Base-by-base conservation (phyloP, 2,329 filamentous ascomycete genomes). In the Pestalotiopsis sp. region DNA sequence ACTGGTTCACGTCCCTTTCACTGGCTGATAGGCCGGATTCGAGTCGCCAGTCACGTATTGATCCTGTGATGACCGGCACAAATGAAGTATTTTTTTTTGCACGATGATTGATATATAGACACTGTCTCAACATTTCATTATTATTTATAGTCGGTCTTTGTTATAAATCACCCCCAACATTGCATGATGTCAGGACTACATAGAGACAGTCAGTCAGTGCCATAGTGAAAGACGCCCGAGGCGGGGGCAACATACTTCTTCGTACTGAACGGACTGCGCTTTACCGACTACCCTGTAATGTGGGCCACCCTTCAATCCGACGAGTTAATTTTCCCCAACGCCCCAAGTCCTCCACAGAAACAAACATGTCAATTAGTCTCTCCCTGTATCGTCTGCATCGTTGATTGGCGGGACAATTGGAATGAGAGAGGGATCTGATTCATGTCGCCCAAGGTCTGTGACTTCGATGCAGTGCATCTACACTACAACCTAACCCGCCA, bases 401-500 rank as follows among this genome's bases (percentile, higher is more conserved):
- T 24, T 35, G 14, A 60, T 60, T 60, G 57, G 57, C 57, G 57
- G 57, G 57, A 60, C 57, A 60, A 57, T 57, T 57, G 22, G 22
- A 30, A 24, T 13, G 22, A 24, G 22, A 14, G 22, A 30, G 10
- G 22, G 22, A 17, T 60, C 13, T 35, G 9, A 30, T 35, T 35
- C 57, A 11, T 13, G 26, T 60, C 30, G 4, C 30, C 57, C 24
- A 17, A 11, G 26, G 11, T 60, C 57, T 9, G 30, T 1, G 30
- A 35, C 30, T 7, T 35, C 30, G 30, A 7, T 35, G 30, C 30
- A 35, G 30, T 35, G 30, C 30, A 60, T 48, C 7, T 9, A 35
- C 9, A 35, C 30, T 35, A 10, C 30, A 9, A 52, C 11, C 65
- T 66, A 66, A 61, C 65, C 57, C 56, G 57, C n/a, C 65, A 20